Base-by-base conservation (phyloP, 2,329 filamentous ascomycete species). In the Coniochaeta hoffmannii region DNA sequence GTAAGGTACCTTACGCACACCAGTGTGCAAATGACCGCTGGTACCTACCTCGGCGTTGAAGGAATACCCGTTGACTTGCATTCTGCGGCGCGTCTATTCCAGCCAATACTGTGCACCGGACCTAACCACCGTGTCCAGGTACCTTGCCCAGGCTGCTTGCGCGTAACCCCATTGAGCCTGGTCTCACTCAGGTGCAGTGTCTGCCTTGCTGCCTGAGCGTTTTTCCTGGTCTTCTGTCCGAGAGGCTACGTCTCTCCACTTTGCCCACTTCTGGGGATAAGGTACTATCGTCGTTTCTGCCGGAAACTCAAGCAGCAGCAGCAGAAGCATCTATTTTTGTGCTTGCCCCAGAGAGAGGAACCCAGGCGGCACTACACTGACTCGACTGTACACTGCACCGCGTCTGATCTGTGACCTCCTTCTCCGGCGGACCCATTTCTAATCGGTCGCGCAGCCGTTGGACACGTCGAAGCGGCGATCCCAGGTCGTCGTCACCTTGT, bases 241-340 rank as follows among this genome's bases (percentile, higher is more conserved):
- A n/a, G 41, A 46, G 41, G 41, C 41, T 46, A 46, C 41, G 41
- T 46, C 41, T 46, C 41, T 46, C 41, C 41, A 46, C 41, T 46
- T 32, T 46, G 22, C 26, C 41, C 41, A 44, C 41, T 46, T 41
- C 34, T n/a, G 17, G 34, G 34, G 36, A 22, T 41, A 9, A 19
- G 10, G 41, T 24, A 46, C n/a, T 46, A 17, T 17, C 41, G 19
- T 46, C 9, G 19, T n/a, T 36, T 36, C 41, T 46, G 41, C 41
- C 41, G 41, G n/a, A n/a, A 46, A 46, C 41, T 44, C 41, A 4
- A 46, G 12, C 30, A 32, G 30, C 41, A 46, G 24, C 41, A 46
- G 24, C 41, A 14, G 6, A 44, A 46, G 19, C 41, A 32, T 24
- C 24, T 46, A 46, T 46, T 46, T 46, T 46, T 46, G 41, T 46